phyloP scores from a whole-genome alignment of 805 yeast genomes.

The Starmerella stigmatis region DNA sequence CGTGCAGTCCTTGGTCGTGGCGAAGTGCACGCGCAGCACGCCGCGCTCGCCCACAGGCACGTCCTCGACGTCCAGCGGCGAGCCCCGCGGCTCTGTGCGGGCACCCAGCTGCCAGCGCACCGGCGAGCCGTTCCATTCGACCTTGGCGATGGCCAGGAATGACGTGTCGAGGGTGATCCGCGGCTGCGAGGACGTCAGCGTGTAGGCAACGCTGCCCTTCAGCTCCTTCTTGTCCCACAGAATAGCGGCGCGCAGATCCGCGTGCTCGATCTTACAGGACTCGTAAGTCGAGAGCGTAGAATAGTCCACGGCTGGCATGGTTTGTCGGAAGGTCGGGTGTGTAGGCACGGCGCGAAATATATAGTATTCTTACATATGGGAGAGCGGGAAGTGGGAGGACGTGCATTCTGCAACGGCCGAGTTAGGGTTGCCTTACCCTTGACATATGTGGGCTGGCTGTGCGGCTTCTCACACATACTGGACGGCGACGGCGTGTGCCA shows the following conservation, averaged over 20 bases:
- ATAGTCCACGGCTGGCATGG: constrained; percentile 10
- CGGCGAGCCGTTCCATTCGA: constrained; percentile 36
- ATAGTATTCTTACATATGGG: not conserved
- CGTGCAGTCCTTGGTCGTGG: constrained; percentile 65
- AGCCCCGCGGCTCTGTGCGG: constrained; percentile 36
- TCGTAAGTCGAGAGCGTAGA: constrained; percentile 69
- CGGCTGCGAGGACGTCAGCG: constrained; percentile 31
- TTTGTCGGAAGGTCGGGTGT: too few species aligned
- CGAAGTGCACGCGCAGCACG: constrained; percentile 38
- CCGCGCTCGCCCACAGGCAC: constrained; percentile 17
- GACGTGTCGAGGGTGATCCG: constrained; percentile 61
- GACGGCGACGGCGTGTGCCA: not conserved
- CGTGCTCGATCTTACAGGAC: constrained; percentile 41
- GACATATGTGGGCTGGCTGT: too few species aligned
- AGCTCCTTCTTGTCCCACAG: constrained; percentile 45
- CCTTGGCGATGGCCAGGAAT: constrained; percentile 40
- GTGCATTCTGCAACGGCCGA: not conserved
- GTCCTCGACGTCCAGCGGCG: constrained; percentile 32
- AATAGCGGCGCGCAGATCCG: constrained; percentile 45
- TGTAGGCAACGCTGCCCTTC: constrained; percentile 45
- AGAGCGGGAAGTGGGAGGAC: not conserved
- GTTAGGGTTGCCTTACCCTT: too few species aligned
- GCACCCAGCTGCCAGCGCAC: constrained; percentile 28
- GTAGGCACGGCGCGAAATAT: too few species aligned
- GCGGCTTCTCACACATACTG: not conserved